Base-by-base conservation (phyloP, 768 basidiomycete genomes). In the Dentipellis fragilis region DNA sequence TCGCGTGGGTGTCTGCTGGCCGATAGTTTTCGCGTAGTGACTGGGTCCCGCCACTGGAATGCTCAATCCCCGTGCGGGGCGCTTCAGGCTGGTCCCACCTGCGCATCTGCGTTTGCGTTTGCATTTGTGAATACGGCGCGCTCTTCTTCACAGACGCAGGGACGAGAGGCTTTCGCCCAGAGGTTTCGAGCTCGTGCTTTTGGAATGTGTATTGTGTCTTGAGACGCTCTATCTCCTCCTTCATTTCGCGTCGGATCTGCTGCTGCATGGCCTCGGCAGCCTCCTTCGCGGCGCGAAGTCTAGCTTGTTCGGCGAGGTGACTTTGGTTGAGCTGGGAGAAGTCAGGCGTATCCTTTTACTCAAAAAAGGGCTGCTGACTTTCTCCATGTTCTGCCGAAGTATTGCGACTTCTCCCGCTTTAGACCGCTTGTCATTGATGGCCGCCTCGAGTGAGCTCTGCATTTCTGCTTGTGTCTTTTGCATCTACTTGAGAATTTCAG, bases 391-490 rank as follows among this genome's bases (percentile, higher is more conserved):
- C 14, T 54, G 45, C 4, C 61, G 61, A 29, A 62, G 39, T 17
- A 62, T 57, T 38, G 54, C 61, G 16, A 59, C 56, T 46, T 62
- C 61, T 19, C 61, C 61, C 4, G 56, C 60, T 45, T 60, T 62
- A 4, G 54, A 37, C 11, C 56, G 59, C 37, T 62, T 62, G 54
- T 62, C 61, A 21, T 29, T 40, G 45, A 62, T 36, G 4, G 61
- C 61, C 17, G 53, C 56, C 45, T 57, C 49, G 12, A 60, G 56
- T 5, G 38, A 52, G 34, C 19, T 45, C 39, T 62, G 54, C 34
- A 56, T 51, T 46, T 62, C 54, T n/a, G 29, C 21, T 11, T 59
- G 57, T 4, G 51, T 34, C 21, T 21, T 51, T 35, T 50, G 54
- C 10, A 61, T 49, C 60, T 61, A 35, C 34, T 17, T 49, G 23